These are phyloP conservation scores for Aurinia saxatilis DNA, from an alignment of 345 rosid genomes.

Conservation along the genomic window DNA sequence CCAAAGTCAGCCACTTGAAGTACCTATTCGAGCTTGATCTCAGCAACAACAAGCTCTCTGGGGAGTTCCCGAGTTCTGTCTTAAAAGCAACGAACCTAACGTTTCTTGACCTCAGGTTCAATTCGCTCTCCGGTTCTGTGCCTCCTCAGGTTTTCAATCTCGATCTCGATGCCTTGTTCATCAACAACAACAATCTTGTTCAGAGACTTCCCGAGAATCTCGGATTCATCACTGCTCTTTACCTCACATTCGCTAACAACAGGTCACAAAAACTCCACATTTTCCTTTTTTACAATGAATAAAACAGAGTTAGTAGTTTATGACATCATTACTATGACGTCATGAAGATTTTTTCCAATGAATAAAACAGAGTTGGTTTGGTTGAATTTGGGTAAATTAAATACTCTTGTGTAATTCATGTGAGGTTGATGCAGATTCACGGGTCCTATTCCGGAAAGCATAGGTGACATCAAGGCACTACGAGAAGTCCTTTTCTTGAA, in stretches of 20 bases:
- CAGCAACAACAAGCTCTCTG: constrained; percentile 69
- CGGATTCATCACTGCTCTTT: constrained; percentile 44
- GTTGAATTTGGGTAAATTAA: too few species aligned
- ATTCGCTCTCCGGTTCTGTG: constrained; percentile 55
- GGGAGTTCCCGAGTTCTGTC: constrained; percentile 59
- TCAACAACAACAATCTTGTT: constrained; percentile 60
- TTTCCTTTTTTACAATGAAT: background rate
- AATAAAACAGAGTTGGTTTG: too few species aligned
- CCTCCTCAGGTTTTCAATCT: constrained; percentile 66
- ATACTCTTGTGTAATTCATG: too few species aligned
- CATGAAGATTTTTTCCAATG: background rate
- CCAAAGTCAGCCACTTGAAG: constrained; percentile 44
- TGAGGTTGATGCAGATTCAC: constrained; percentile 30
- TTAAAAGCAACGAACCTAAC: constrained; percentile 42
- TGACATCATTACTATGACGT: background rate
- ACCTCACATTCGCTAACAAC: constrained; percentile 77
- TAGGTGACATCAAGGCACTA: constrained; percentile 37
- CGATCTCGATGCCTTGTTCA: constrained; percentile 53
- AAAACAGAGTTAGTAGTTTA: too few species aligned
- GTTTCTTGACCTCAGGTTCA: constrained; percentile 73
- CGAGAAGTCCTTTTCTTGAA: constrained; percentile 60
- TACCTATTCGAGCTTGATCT: constrained; percentile 80
- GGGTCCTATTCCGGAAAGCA: constrained; percentile 57
- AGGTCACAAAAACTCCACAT: constrained; percentile 16
- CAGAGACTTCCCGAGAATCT: constrained; percentile 46